Base-by-base conservation (phyloP, 768 basidiomycete genomes). In the Hypsizygus marmoreus region DNA sequence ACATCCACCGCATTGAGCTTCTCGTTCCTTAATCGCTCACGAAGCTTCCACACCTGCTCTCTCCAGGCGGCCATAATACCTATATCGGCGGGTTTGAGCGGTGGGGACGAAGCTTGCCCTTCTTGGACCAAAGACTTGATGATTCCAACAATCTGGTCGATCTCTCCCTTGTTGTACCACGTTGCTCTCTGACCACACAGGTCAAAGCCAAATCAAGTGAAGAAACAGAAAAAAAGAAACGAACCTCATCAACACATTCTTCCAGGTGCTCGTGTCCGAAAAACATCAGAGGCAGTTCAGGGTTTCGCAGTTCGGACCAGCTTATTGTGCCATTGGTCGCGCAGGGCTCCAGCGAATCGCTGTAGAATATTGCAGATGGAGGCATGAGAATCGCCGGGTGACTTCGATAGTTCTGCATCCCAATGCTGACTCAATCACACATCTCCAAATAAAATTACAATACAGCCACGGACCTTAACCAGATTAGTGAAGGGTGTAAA, bases 311-410 rank as follows among this genome's bases (percentile, higher is more conserved):
- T 3, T 69, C 67, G 5, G 64, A 61, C 75, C 77, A 79, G 2
- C 45, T 43, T 19, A 76, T 58, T 13, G 44, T 58, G 16, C 77
- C 76, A 57, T 74, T 77, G 10, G 43, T 55, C 13, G 77, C 76
- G 49, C 60, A 73, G 1, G 77, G 76, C 43, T 72, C 66, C 45
- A 79, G 49, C 2, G 67, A 68, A 49, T 79, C 77, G 38, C 73
- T 67, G 50, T 79, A 79, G 43, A 79, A 79, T n/a, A 79, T 64
- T 4, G 76, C 71, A 5, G 75, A 77, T 9, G 77, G 74, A 10
- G 76, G 75, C 77, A 77, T 79, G 35, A 79, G 61, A 45, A 79
- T 79, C 6, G 67, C 75, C 16, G 75, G 75, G 55, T 77, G 75
- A 47, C 75, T 76, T 23, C 74, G 71, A 53, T 76, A 77, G 50